Percentiles rank a stretch among this genome's conserved stretches.
phyloP scores from a whole-genome alignment of 2,329 filamentous ascomycete species.

The Verticillium albo-atrum region DNA sequence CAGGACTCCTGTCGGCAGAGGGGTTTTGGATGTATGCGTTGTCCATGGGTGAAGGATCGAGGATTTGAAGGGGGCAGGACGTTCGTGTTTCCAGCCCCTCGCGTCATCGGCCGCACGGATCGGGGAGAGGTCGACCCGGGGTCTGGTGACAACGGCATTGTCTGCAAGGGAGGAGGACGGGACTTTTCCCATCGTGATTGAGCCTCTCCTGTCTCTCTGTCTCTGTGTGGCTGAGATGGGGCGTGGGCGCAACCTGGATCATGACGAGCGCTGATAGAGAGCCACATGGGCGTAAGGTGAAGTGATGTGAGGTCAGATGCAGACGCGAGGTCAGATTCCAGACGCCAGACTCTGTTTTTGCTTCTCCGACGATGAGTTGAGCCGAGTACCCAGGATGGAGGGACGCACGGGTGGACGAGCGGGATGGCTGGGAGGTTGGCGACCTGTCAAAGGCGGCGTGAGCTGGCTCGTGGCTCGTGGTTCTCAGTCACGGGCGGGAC shows the following conservation, averaged over 20 bases:
- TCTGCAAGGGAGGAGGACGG: not conserved
- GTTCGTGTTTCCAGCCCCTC: not conserved
- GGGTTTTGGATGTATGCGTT: not conserved
- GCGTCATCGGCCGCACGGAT: not conserved
- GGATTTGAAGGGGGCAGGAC: not conserved
- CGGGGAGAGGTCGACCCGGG: not conserved
- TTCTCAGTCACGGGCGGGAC: not conserved
- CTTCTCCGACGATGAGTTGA: not conserved
- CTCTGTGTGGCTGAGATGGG: too few species aligned
- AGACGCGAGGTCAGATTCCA: not conserved
- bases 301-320: not conserved
- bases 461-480: not conserved
- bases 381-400: not conserved
- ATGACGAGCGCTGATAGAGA: not conserved
- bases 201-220: not conserved
- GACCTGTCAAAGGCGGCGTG: not conserved
- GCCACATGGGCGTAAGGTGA: not conserved
- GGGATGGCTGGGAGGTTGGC: not conserved
- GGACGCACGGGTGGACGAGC: not conserved
- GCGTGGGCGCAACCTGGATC: not conserved
- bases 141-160: not conserved
- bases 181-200: not conserved
- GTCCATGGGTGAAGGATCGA: not conserved
- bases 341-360: not conserved
- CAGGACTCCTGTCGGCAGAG: not conserved